These are phyloP conservation scores for Geopyxis carbonaria DNA, from an alignment of 495 filamentous ascomycete species.

Conservation along the genomic window DNA sequence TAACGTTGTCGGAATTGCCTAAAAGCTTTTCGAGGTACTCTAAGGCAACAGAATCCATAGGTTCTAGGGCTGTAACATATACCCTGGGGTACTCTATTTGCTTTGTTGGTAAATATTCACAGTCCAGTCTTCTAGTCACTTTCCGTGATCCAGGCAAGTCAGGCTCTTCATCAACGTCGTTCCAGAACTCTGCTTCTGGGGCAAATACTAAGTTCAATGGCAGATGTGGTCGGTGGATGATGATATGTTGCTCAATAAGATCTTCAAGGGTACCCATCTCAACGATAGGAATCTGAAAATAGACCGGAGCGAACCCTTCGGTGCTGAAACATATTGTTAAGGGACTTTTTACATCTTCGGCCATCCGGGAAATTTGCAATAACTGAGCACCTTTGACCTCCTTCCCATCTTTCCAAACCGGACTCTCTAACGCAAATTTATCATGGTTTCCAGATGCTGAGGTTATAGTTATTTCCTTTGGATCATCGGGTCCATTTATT, in stretches of 20 bases:
- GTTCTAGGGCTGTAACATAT: neutral
- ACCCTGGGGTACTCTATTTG: conserved; percentile 1
- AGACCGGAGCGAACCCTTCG: neutral
- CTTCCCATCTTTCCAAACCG: conserved; percentile 1
- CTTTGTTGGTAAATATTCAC: too few species aligned
- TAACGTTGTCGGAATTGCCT: neutral
- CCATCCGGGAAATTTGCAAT: neutral
- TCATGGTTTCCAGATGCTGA: neutral
- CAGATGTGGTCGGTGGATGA: conserved; percentile 2
- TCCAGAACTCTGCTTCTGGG: neutral
- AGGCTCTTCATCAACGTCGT: neutral
- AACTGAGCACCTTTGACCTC: conserved; percentile 1
- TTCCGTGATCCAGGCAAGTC: conserved; percentile 1
- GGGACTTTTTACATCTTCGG: conserved; percentile 25
- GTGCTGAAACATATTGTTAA: conserved; percentile 11
- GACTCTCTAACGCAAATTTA: conserved; percentile 3
- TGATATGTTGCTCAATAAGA: conserved; percentile 1
- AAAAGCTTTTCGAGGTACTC: neutral
- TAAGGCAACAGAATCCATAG: neutral
- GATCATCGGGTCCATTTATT: conserved; percentile 1
- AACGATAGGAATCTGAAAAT: conserved; percentile 4
- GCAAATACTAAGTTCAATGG: neutral
- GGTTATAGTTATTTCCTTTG: neutral
- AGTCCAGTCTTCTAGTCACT: neutral
- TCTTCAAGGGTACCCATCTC: neutral